These are phyloP conservation scores for Cladophialophora carrionii DNA, from an alignment of 2,329 filamentous ascomycete genomes.

Conservation along the genomic window DNA sequence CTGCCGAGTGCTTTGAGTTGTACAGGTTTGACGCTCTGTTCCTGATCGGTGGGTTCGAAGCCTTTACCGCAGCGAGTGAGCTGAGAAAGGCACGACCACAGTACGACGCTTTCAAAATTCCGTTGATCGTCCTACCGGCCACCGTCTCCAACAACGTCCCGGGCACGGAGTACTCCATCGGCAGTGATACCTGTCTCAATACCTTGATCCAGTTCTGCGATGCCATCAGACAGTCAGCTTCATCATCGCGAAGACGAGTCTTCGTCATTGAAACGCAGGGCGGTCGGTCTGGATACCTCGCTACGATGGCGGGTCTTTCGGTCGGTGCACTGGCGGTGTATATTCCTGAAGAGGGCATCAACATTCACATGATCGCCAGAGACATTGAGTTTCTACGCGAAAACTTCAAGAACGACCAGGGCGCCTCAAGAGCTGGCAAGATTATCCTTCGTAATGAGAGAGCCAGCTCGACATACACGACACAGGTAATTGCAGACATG, in stretches of 20 bases:
- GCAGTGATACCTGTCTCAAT: slow-evolving; percentile 95
- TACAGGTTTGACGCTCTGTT: slow-evolving; percentile 92
- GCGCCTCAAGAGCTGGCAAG: slow-evolving; percentile 86
- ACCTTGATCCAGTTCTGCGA: slow-evolving; percentile 94
- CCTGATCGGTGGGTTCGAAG: slow-evolving; percentile 92
- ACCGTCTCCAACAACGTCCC: slow-evolving; percentile 99
- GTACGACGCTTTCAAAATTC: slow-evolving; percentile 87
- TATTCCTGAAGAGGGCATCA: slow-evolving; percentile 94
- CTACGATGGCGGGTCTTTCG: slow-evolving; percentile 84
- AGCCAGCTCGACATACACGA: slow-evolving; percentile 85
- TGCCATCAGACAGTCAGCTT: slow-evolving; percentile 95
- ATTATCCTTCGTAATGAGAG: slow-evolving; percentile 97
- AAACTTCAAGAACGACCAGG: slow-evolving; percentile 81
- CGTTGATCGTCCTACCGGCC: slow-evolving; percentile 87
- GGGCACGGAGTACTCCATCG: slow-evolving; percentile 94
- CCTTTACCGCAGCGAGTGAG: slow-evolving; percentile 88
- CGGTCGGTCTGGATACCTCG: slow-evolving; percentile 89
- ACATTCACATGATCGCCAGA: slow-evolving; percentile 84
- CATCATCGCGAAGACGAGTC: slow-evolving; percentile 86
- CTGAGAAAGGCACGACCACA: slow-evolving; percentile 76
- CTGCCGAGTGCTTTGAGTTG: slow-evolving; percentile 79
- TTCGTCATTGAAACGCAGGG: slow-evolving; percentile 99
- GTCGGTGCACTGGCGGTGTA: slow-evolving; percentile 93
- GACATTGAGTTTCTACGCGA: slow-evolving; percentile 89
- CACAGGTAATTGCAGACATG: slow-evolving; percentile 91